These are phyloP conservation scores for Sporobolomyces roseus DNA, from an alignment of 768 basidiomycete species.

Conservation along the genomic window DNA sequence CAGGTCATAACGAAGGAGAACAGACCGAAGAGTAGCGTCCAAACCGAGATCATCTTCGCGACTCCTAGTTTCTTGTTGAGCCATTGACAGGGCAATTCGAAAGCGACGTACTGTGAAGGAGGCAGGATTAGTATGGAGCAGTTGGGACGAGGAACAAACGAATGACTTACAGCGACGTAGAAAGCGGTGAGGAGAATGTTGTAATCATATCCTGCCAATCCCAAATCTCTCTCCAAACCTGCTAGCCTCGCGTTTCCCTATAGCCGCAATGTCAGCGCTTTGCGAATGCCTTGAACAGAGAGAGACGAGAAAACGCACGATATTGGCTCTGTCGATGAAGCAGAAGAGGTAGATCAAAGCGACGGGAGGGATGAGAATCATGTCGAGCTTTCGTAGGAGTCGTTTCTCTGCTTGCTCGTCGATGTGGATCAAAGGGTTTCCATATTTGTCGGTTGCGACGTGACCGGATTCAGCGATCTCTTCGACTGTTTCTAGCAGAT, in stretches of 20 bases:
- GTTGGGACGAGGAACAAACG: background rate
- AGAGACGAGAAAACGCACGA: background rate
- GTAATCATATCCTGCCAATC: conserved; percentile 40
- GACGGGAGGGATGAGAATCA: conserved; percentile 22
- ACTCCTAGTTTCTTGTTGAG: conserved; percentile 23
- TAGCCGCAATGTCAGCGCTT: background rate
- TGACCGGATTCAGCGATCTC: conserved; percentile 35
- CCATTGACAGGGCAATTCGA: background rate
- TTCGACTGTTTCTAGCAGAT: conserved; percentile 3
- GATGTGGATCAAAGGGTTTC: conserved; percentile 14
- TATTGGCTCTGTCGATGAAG: conserved; percentile 32
- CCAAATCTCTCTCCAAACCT: conserved; percentile 43
- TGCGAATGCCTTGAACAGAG: background rate
- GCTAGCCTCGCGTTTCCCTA: conserved; percentile 37
- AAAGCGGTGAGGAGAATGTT: background rate
- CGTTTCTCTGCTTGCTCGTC: conserved; percentile 21
- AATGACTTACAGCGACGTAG: conserved; percentile 8
- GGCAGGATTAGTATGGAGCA: background rate
- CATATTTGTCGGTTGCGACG: conserved; percentile 38
- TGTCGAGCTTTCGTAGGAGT: conserved; percentile 31
- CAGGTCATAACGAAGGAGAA: conserved; percentile 33
- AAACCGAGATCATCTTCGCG: conserved; percentile 19
- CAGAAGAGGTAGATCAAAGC: conserved; percentile 32
- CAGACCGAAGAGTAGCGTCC: conserved; percentile 25
- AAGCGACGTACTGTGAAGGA: background rate